phyloP scores from a whole-genome alignment of 768 basidiomycete genomes.

The Leucosporidium scottii region DNA sequence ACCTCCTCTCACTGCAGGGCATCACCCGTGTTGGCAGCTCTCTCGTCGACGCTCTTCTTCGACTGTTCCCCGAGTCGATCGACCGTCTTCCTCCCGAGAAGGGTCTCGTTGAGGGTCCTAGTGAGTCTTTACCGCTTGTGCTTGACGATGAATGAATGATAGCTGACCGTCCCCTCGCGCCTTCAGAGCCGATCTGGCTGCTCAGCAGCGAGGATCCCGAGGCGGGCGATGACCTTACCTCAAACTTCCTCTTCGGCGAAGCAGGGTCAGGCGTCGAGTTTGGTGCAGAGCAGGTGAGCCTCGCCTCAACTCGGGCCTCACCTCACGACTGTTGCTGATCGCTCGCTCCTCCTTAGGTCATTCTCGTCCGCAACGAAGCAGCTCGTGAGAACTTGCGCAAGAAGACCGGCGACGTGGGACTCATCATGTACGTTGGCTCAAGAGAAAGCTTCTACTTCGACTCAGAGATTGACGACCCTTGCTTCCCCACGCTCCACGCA shows the following conservation, averaged over 20 bases:
- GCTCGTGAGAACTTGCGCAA: not conserved
- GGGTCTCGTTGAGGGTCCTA: not conserved
- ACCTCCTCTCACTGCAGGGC: not conserved
- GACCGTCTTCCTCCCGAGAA: not conserved
- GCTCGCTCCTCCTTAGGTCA: not conserved
- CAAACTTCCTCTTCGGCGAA: too few relatives aligned
- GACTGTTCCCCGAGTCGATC: not conserved
- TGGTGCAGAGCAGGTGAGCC: not conserved
- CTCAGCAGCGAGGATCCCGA: too few relatives aligned
- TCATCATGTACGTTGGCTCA: not conserved
- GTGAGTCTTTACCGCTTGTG: too few relatives aligned
- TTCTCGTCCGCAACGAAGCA: not conserved
- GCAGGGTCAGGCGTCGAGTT: not conserved
- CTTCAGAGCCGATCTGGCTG: too few relatives aligned
- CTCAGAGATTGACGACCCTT: not conserved
- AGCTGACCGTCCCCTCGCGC: too few relatives aligned
- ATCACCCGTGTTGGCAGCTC: not conserved
- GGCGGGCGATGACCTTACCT: too few relatives aligned
- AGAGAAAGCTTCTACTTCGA: too few relatives aligned
- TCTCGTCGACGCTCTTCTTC: not conserved
- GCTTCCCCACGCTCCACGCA: too few relatives aligned
- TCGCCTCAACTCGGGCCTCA: too few relatives aligned
- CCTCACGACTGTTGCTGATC: not conserved
- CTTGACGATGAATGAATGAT: too few relatives aligned
- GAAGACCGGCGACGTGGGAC: not conserved